A percentile compares a stretch with the other conserved stretches of the same genome.
These are phyloP conservation scores for Saccharomycopsis javanensis DNA, from an alignment of 805 yeast genomes.

Conservation along the genomic window DNA sequence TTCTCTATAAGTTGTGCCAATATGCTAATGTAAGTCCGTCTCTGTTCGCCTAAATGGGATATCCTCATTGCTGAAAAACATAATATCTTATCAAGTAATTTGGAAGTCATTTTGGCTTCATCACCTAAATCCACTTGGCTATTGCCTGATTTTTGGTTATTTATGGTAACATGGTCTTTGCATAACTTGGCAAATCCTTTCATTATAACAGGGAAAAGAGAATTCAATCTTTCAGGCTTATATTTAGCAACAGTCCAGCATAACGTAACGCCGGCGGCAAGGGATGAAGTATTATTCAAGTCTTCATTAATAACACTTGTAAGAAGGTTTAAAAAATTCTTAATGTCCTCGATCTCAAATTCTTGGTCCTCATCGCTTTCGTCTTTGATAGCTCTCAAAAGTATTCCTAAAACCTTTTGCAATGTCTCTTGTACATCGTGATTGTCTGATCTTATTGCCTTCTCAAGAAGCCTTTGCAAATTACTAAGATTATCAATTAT, in stretches of 20 bases:
- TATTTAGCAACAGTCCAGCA: slow-evolving; percentile 78
- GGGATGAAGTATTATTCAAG: slow-evolving; percentile 47
- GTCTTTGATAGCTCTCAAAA: slow-evolving; percentile 56
- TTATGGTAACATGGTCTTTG: slow-evolving; percentile 67
- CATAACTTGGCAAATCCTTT: slow-evolving; percentile 82
- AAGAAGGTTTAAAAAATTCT: slow-evolving; percentile 50
- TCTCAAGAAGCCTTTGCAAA: slow-evolving; percentile 73
- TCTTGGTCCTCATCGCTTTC: slow-evolving; percentile 41
- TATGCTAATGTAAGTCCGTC: slow-evolving; percentile 76
- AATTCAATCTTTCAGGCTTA: slow-evolving; percentile 65
- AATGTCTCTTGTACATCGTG: slow-evolving; percentile 80
- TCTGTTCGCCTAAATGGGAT: slow-evolving; percentile 82
- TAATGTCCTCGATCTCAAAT: slow-evolving; percentile 44
- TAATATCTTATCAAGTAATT: slow-evolving; percentile 62
- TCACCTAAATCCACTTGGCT: slow-evolving; percentile 29
- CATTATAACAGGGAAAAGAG: slow-evolving; percentile 67
- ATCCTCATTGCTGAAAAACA: slow-evolving; percentile 74
- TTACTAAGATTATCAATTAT: slow-evolving; percentile 59
- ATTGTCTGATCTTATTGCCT: slow-evolving; percentile 72
- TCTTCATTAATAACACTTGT: slow-evolving; percentile 71
- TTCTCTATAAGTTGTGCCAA: slow-evolving; percentile 88
- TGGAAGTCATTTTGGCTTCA: slow-evolving; percentile 75
- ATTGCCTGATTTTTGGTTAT: slow-evolving; percentile 14
- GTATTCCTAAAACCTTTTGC: slow-evolving; percentile 61
- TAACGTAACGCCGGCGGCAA: slow-evolving; percentile 78